These are phyloP conservation scores for Lepidium didymum DNA, from an alignment of 345 rosid species.

Conservation along the genomic window DNA sequence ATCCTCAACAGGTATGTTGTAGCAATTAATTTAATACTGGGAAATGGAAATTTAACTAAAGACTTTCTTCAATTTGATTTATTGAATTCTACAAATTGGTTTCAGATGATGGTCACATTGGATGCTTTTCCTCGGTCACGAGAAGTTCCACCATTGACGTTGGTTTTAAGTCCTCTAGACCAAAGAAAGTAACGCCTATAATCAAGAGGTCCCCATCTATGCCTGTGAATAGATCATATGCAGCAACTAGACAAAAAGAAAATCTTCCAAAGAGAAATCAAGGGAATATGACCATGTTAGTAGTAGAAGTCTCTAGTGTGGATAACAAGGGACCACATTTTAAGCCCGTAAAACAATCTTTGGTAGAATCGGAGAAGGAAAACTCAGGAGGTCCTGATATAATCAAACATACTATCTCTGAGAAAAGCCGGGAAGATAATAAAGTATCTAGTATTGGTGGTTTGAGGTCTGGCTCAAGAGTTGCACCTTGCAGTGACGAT, in stretches of 20 bases:
- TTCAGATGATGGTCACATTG: constrained; percentile 48
- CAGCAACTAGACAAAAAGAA: constrained; percentile 28
- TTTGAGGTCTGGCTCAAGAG: constrained; percentile 52
- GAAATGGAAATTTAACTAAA: background rate
- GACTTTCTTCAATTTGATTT: background rate
- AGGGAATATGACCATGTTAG: constrained; percentile 24
- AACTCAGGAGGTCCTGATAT: constrained; percentile 36
- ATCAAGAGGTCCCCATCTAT: constrained; percentile 52
- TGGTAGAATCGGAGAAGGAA: constrained; percentile 20
- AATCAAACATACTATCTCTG: constrained; percentile 46
- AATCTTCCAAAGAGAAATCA: constrained; percentile 20
- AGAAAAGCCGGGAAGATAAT: constrained; percentile 20
- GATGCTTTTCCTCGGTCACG: constrained; percentile 39
- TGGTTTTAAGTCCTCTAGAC: constrained; percentile 34
- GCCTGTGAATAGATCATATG: constrained; percentile 28
- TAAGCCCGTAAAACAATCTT: constrained; percentile 7
- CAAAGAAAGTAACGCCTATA: constrained; percentile 47
- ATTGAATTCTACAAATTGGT: background rate
- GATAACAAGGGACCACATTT: constrained; percentile 31
- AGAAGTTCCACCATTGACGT: constrained; percentile 40
- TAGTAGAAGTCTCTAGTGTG: constrained; percentile 2
- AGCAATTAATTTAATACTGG: background rate
- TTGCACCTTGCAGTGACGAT: constrained; percentile 56
- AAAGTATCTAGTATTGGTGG: constrained; percentile 39
- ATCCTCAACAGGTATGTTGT: constrained; percentile 23